Conservation (phyloP, 2,329 filamentous ascomycete species). For the Aspergillus floridensis region DNA sequence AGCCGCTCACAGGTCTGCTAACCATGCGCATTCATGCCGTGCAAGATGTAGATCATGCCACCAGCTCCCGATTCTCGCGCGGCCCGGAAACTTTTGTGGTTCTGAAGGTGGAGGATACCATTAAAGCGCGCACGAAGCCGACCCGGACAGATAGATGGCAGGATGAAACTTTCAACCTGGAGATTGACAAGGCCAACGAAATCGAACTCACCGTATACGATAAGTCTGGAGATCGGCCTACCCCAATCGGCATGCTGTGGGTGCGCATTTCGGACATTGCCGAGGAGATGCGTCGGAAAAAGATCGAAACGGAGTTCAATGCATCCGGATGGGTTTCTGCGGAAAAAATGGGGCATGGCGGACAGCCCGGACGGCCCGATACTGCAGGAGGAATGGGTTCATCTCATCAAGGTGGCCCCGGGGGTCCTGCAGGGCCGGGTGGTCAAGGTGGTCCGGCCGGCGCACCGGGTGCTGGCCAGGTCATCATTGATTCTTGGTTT, state of each 20-base stretch:
- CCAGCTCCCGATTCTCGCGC: slow-evolving; percentile 76
- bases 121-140: slow-evolving; percentile 82
- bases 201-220: slow-evolving; percentile 98
- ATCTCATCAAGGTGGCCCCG: slow-evolving; percentile 26
- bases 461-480: slow-evolving; percentile 31
- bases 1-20: slow-evolving; percentile 89
- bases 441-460: slow-evolving; percentile 29
- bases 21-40: slow-evolving; percentile 83
- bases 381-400: slow-evolving; percentile 51
- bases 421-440: slow-evolving; percentile 25
- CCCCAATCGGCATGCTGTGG: slow-evolving; percentile 94
- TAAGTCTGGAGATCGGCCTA: slow-evolving; percentile 83
- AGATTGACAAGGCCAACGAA: slow-evolving; percentile 98
- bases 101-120: slow-evolving; percentile 92
- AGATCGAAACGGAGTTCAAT: slow-evolving; percentile 93
- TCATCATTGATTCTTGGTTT: slow-evolving; percentile 87
- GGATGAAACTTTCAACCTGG: slow-evolving; percentile 84
- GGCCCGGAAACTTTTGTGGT: slow-evolving; percentile 94
- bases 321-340: slow-evolving; percentile 95
- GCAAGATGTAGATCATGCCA: slow-evolving; percentile 90
- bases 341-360: slow-evolving; percentile 77
- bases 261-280: slow-evolving; percentile 94
- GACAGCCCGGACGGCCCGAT: slow-evolving; percentile 50
- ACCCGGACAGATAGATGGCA: slow-evolving; percentile 88
- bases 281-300: slow-evolving; percentile 95